Conservation (phyloP, 2,329 filamentous ascomycete species). For the Fusarium succisae region DNA sequence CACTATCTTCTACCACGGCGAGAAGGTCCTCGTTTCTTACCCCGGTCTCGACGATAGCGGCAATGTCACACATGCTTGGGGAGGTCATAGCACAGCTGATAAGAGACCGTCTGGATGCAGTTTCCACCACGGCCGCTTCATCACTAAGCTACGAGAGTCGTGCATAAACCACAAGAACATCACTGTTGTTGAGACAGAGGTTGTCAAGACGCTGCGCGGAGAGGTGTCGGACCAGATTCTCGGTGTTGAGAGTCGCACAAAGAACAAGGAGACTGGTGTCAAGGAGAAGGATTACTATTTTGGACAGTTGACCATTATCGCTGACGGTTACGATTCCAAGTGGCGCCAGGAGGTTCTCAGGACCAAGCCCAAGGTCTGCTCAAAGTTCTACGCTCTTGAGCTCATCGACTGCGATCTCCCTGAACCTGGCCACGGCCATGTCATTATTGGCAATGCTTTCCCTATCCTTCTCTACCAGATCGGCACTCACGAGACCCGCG, state of each 20-base stretch:
- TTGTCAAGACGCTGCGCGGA: slow-evolving; percentile 77
- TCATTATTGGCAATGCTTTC: slow-evolving; percentile 78
- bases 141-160: slow-evolving; percentile 80
- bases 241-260: slow-evolving; percentile 80
- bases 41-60: slow-evolving; percentile 67
- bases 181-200: slow-evolving; percentile 90
- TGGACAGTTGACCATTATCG: slow-evolving; percentile 85
- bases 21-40: slow-evolving; percentile 81
- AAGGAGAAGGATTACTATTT: slow-evolving; percentile 82
- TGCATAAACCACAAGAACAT: slow-evolving; percentile 83
- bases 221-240: slow-evolving; percentile 76
- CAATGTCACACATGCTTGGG: slow-evolving; percentile 50
- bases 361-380: slow-evolving; percentile 87
- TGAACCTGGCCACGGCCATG: slow-evolving; percentile 80
- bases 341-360: slow-evolving; percentile 84
- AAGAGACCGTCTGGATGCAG: slow-evolving; percentile 72
- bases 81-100: slow-evolving; percentile 47
- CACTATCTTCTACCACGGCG: slow-evolving; percentile 83
- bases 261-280: slow-evolving; percentile 62
- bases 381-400: slow-evolving; percentile 94
- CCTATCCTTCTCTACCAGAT: slow-evolving; percentile 97
- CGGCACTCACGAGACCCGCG: slow-evolving; percentile 90
- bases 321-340: slow-evolving; percentile 91
- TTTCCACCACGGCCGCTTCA: slow-evolving; percentile 96
- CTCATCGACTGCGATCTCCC: slow-evolving; percentile 88